Conservation (phyloP, 2,329 filamentous ascomycete species). For the Chaetomium strumarium region DNA sequence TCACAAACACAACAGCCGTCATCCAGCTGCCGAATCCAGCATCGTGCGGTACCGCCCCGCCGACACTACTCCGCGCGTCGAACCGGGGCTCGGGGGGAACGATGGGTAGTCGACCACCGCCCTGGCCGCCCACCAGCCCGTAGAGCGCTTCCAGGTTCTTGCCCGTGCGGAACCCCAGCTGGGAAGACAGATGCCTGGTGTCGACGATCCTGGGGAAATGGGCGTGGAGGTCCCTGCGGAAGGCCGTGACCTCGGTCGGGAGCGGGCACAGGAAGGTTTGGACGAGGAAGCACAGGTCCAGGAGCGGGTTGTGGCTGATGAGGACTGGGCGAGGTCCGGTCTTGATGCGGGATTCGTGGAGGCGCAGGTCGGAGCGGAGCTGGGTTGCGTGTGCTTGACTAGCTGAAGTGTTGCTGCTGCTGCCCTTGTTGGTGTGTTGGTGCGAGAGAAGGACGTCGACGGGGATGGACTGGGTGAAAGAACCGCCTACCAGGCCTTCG, state of each 20-base stretch:
- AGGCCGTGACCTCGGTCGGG: slow-evolving; percentile 48
- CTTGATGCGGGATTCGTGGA: slow-evolving; percentile 28
- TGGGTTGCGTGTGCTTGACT: not conserved
- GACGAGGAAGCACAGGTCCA: slow-evolving; percentile 59
- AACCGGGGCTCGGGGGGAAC: not conserved
- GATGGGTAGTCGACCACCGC: not conserved
- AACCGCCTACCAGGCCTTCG: slow-evolving; percentile 28
- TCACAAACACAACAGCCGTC: slow-evolving; percentile 36
- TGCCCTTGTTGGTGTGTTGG: not conserved
- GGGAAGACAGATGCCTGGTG: slow-evolving; percentile 52
- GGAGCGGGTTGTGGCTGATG: slow-evolving; percentile 60
- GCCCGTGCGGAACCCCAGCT: not conserved
- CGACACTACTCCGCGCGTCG: not conserved
- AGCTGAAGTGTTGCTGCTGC: slow-evolving; percentile 18
- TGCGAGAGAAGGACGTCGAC: not conserved
- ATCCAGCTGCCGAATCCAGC: slow-evolving; percentile 56
- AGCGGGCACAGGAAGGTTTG: slow-evolving; percentile 54
- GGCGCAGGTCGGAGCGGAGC: slow-evolving; percentile 17
- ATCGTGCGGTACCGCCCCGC: slow-evolving; percentile 40
- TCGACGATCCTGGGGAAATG: slow-evolving; percentile 49
- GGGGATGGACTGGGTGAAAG: not conserved
- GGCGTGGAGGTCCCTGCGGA: slow-evolving; percentile 43
- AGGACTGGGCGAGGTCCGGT: slow-evolving; percentile 34
- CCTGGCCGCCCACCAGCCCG: not conserved
- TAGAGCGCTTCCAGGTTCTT: not conserved